Conservation (phyloP, 1,284 basidiomycete genomes). For the Pseudomicrostroma phylloplanum region DNA sequence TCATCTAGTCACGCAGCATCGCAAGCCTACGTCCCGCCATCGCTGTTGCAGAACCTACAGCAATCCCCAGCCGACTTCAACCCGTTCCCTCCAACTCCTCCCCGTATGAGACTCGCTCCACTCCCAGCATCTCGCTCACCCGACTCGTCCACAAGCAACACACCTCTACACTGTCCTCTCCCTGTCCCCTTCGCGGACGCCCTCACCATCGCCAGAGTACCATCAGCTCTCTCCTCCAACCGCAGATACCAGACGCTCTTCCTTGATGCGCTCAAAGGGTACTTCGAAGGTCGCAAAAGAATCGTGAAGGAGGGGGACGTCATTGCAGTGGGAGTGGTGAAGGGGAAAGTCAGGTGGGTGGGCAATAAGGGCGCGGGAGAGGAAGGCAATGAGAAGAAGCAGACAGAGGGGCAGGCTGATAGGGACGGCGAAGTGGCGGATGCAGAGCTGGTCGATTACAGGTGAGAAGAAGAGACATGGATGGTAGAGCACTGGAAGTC, state of each 20-base stretch:
- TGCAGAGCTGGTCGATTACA: conserved; percentile 5
- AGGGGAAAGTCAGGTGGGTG: conserved; percentile 48
- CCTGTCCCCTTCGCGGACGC: conserved; percentile 42
- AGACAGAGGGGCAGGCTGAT: conserved; percentile 1
- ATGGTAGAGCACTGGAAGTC: neutral
- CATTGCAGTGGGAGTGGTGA: conserved; percentile 65
- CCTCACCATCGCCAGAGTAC: conserved; percentile 73
- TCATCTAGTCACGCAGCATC: neutral
- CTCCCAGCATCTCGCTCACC: neutral
- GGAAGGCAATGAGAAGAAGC: conserved; percentile 9
- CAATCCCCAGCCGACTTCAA: conserved; percentile 17
- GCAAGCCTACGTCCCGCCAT: conserved; percentile 26
- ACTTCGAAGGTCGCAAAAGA: conserved; percentile 61
- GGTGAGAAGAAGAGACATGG: conserved; percentile 1
- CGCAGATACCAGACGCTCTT: conserved; percentile 68
- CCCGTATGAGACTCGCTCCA: neutral
- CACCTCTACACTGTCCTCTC: conserved; percentile 21
- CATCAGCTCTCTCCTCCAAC: conserved; percentile 70
- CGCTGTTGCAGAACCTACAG: conserved; percentile 36
- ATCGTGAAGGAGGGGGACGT: conserved; percentile 75
- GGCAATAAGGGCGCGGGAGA: conserved; percentile 2
- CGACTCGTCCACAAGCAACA: neutral
- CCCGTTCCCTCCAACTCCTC: neutral
- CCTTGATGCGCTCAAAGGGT: conserved; percentile 62
- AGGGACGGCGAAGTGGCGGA: neutral